These are phyloP conservation scores for Daldinia vernicosa DNA, from an alignment of 495 filamentous ascomycete species.

Conservation along the genomic window DNA sequence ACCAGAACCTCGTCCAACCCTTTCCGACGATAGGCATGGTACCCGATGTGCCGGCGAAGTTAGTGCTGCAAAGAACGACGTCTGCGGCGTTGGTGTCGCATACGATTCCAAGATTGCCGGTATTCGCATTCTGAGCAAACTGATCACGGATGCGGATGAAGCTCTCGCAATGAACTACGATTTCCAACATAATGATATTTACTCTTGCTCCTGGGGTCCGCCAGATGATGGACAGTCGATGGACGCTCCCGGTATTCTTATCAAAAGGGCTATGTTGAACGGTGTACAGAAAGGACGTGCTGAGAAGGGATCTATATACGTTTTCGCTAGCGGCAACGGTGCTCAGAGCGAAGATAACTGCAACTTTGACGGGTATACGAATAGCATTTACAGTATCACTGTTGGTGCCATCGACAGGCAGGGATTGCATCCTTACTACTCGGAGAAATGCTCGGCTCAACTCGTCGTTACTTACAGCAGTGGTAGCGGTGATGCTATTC, in stretches of 20 bases:
- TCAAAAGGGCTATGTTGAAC: constrained; percentile 88
- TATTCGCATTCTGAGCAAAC: constrained; percentile 86
- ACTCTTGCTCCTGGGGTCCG: constrained; percentile 98
- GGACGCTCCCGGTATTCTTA: constrained; percentile 91
- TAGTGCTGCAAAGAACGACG: constrained; percentile 85
- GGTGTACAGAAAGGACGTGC: constrained; percentile 87
- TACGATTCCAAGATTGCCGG: constrained; percentile 90
- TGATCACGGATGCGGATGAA: constrained; percentile 94
- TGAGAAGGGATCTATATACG: constrained; percentile 89
- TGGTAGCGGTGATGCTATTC: constrained; percentile 86
- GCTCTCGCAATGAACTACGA: constrained; percentile 91
- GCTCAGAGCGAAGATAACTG: constrained; percentile 91
- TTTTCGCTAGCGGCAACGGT: constrained; percentile 97
- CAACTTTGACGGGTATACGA: constrained; percentile 99
- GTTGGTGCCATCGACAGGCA: constrained; percentile 92
- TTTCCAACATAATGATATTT: constrained; percentile 91
- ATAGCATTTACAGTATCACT: constrained; percentile 98
- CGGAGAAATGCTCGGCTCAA: constrained; percentile 93
- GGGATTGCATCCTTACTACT: constrained; percentile 89
- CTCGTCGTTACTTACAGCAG: constrained; percentile 96
- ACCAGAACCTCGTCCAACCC: constrained; percentile 78
- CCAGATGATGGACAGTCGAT: constrained; percentile 91
- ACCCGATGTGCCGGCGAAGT: constrained; percentile 96
- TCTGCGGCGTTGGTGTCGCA: constrained; percentile 95
- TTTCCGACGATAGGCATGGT: constrained; percentile 86